Evolutionary conservation across 345 rosid genomes (phyloP), one percentile per base, ranked within the genome.

Genomic region (Euphorbia lathyris): DNA sequence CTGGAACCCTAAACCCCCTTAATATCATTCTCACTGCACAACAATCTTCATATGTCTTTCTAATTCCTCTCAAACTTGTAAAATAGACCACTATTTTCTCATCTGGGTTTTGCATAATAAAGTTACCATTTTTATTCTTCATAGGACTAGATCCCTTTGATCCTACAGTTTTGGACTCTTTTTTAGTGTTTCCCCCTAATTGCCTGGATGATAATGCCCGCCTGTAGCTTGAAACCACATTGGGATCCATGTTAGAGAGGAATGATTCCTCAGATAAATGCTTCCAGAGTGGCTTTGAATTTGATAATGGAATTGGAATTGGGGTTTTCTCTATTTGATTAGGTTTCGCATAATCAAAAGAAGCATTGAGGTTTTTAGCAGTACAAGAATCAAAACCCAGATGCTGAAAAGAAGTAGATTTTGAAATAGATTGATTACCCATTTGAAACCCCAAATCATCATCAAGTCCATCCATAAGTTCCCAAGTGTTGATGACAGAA

Each of bases 401-500:
- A 61, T 48, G 68, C 73, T 7, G 80, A 76, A 67, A 71, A 51
- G 80, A 34, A 50, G 40, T 71, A 64, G 82, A 75, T 65, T 70
- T 80, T 19, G 71, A 38, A 19, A 70, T 52, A 64, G 32, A 0
- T 53, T 42, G 47, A 14, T 59, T 70, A 70, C 72, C 83, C 19
- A 72, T 32, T 27, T 85, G 74, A 6, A 71, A 72, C 60, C 79
- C 90, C 53, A 69, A 58, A 29, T 83, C 96, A 55, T 72, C 80
- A 23, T 89, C 92, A 9, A 91, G 87, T 25, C 98, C 98, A 71
- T 93, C 94, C 98, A 93, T 91, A 70, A 93, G 92, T 67, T 93
- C 98, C 97, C 97, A 93, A 12, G 97, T 86, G 83, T 93, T 93
- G 59, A 93, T 91, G 45, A 93, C 94, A 2, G 94, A 86, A 65